Evolutionary conservation across 305 asterid genomes (phyloP), one percentile per base, ranked within the genome.

Genomic region (Fraxinus sp.): DNA sequence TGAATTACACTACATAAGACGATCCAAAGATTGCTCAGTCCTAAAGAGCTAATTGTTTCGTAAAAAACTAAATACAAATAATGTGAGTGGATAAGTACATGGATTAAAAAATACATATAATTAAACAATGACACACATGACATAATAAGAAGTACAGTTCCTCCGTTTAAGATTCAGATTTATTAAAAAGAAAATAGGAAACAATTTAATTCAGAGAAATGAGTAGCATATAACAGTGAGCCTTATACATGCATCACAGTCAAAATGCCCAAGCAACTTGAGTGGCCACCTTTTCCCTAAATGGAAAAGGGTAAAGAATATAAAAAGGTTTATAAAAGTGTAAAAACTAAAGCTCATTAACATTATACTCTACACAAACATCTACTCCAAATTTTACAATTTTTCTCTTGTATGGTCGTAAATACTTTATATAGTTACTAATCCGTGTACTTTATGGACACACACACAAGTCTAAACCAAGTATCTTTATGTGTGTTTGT

Each of bases 1-100:
- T 92, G 98, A 87, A 94, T 90, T 79, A 91, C 88, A 86, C 98
- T 94, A 97, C 97, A 93, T 82, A 77, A 84, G 79, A 80, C 59
- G 49, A 79, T 77, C 77, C 33, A 82, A 59, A 81, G 66, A 77
- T 77, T 82, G 84, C 68, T 88, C 78, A 90, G 85, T 78, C 86
- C 72, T 83, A 82, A 41, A 79, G 83, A 66, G 32, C 86, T 57
- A 75, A 85, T 75, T 62, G 84, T 52, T 77, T 26, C 81, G 49
- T 72, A 80, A 35, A 73, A 72, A 57, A 28, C 36, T 24, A 52
- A 52, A 77, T 35, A 46, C 24, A 18, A 7, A 36, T 39, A 78
- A 33, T 66, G 41, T 59, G 68, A 2, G 49, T 6, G 11, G 76
- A 52, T 39, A 18, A 43, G 76, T 32, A 18, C 77, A 77, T 41